These are phyloP conservation scores for Schrenkiella parvula DNA, from an alignment of 345 rosid genomes.

Conservation along the genomic window DNA sequence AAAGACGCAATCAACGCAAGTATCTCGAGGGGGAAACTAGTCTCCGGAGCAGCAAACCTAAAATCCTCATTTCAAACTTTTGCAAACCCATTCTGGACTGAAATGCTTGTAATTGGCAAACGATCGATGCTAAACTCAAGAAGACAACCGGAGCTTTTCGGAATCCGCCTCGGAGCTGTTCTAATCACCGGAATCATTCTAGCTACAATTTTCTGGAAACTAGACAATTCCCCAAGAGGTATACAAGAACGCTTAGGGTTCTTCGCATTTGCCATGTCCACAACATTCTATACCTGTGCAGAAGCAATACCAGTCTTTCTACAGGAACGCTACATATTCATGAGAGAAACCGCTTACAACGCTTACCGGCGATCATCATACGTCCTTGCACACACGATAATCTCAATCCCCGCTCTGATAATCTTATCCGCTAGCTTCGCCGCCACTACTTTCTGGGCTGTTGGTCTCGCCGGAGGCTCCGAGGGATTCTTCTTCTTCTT, in stretches of 20 bases:
- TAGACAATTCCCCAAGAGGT: conserved; percentile 80
- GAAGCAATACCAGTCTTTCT: conserved; percentile 89
- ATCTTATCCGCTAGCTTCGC: conserved; percentile 65
- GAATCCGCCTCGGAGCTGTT: conserved; percentile 70
- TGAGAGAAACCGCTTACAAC: conserved; percentile 94
- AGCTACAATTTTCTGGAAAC: conserved; percentile 77
- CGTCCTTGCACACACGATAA: conserved; percentile 72
- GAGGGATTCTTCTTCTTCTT: conserved; percentile 73
- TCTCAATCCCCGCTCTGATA: conserved; percentile 62
- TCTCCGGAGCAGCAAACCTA: conserved; percentile 52
- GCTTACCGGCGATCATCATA: conserved; percentile 87
- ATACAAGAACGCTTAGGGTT: conserved; percentile 85
- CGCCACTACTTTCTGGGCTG: conserved; percentile 67
- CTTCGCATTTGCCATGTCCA: conserved; percentile 90
- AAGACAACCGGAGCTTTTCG: conserved; percentile 81
- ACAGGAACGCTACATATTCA: conserved; percentile 89
- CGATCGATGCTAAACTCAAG: conserved; percentile 62
- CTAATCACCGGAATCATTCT: conserved; percentile 71
- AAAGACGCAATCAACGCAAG: conserved; percentile 76
- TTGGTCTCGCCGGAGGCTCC: conserved; percentile 68
- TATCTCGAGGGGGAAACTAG: conserved; percentile 71
- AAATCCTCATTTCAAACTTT: conserved; percentile 60
- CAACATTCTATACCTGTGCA: conserved; percentile 89
- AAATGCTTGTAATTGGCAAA: conserved; percentile 62
- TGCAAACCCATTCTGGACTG: conserved; percentile 79